Base-by-base conservation (phyloP, 169 alveolate genomes). In the Besnoitia besnoiti region DNA sequence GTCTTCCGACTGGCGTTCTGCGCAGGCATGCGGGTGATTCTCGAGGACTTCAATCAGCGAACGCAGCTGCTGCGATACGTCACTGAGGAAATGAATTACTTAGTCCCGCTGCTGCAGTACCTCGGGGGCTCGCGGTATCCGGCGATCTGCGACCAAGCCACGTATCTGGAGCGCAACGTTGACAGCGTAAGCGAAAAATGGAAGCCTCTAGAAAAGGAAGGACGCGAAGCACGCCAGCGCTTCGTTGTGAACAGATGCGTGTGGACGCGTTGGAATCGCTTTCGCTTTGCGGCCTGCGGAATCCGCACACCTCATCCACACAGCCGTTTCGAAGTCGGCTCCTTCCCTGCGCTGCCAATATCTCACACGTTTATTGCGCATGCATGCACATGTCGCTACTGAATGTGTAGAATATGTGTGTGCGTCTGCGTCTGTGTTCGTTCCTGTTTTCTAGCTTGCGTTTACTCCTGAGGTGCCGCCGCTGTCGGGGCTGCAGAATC, bases 141-240 rank as follows among this genome's bases (percentile, higher is more conserved):
- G 44, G 42, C 62, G 0, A 24, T 90, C 85, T 90, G 94, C 73
- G 91, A 90, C 77, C 67, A 88, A 75, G 94, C 94, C 27, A 87
- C 80, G 61, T 67, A 33, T 16, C 80, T 67, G 44, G 80, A 67
- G 19, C 19, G 80, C 14, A 67, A 67, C 44, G 24, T 7, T 24
- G 80, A 67, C 80, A 67, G 80, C 42, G 80, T 67, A 67, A 7
- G 76, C 55, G 55, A 55, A 19, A 55, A 55, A 16, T 5, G 67
- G 24, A n/a, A n/a, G n/a, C n/a, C n/a, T n/a, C n/a, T n/a, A n/a
- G n/a, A n/a, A n/a, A n/a, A n/a, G n/a, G n/a, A n/a, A n/a, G n/a
- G n/a, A n/a, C n/a, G n/a, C n/a, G n/a, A n/a, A n/a, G n/a, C n/a
- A n/a, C n/a, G n/a, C n/a, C n/a, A n/a, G n/a, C n/a, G n/a, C n/a